A percentile compares a stretch with the other conserved stretches of the same genome.
Evolutionary conservation across 805 yeast species (phyloP).

Genomic region (Zygosaccharomyces rouxii): DNA sequence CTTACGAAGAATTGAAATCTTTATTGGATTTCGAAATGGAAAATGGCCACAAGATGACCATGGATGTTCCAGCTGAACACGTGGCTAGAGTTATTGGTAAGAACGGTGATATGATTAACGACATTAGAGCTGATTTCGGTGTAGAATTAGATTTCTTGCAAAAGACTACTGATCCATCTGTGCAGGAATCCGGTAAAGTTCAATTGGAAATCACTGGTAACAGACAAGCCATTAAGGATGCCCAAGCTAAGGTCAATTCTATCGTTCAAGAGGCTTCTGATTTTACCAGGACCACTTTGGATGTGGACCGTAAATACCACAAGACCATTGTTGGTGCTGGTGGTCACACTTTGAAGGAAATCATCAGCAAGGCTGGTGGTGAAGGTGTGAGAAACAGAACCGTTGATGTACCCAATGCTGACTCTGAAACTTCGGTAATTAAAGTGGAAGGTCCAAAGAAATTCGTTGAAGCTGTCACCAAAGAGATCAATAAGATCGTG

Average conservation of each 20-base stretch:
- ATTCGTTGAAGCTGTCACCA: slow-evolving; percentile 64
- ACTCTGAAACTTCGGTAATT: slow-evolving; percentile 53
- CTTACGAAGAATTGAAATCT: slow-evolving; percentile 78
- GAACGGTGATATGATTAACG: slow-evolving; percentile 76
- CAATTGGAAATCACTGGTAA: slow-evolving; percentile 76
- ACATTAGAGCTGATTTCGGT: slow-evolving; percentile 59
- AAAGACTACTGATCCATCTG: slow-evolving; percentile 40
- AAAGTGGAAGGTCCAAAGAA: slow-evolving; percentile 69
- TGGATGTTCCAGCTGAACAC: slow-evolving; percentile 67
- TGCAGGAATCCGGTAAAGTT: slow-evolving; percentile 47
- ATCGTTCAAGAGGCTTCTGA: slow-evolving; percentile 66
- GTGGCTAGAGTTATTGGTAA: slow-evolving; percentile 87
- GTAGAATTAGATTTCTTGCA: slow-evolving; percentile 48
- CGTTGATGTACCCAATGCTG: slow-evolving; percentile 59
- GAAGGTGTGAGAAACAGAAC: slow-evolving; percentile 39
- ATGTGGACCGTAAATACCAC: slow-evolving; percentile 70
- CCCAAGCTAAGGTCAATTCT: slow-evolving; percentile 55
- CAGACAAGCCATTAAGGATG: slow-evolving; percentile 66
- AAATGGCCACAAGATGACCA: slow-evolving; percentile 63
- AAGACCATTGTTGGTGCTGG: slow-evolving; percentile 72
- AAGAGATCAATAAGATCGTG: slow-evolving; percentile 59
- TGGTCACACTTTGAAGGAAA: slow-evolving; percentile 68
- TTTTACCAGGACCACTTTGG: slow-evolving; percentile 50
- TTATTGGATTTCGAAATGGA: slow-evolving; percentile 82
- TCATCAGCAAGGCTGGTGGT: slow-evolving; percentile 77